Evolutionary conservation across 805 yeast species (phyloP).

Genomic region (Barnettozyma vustinii): DNA sequence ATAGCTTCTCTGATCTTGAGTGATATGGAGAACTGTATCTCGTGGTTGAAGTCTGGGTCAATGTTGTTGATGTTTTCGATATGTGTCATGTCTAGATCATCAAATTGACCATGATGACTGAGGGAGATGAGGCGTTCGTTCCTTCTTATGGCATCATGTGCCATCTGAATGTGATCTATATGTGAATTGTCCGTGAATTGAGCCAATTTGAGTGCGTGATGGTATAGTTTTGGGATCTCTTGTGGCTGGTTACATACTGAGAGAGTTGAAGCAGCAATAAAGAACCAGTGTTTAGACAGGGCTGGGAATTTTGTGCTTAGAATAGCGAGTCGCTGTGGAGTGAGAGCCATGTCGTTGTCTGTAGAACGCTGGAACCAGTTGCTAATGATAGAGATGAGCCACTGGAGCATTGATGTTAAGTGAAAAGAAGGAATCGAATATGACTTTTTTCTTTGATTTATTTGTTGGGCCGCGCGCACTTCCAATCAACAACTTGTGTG

Average conservation of each 20-base stretch:
- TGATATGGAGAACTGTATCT: conserved; percentile 32
- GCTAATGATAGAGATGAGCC: not conserved
- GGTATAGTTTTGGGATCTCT: conserved; percentile 70
- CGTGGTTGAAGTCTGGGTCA: conserved; percentile 2
- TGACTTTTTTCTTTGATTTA: not conserved
- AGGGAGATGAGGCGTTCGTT: conserved; percentile 14
- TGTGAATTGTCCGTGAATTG: conserved; percentile 10
- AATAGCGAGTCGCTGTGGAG: conserved; percentile 48
- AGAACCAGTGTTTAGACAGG: conserved; percentile 62
- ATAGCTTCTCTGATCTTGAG: conserved; percentile 69
- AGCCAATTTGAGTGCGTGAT: conserved; percentile 47
- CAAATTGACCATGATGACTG: conserved; percentile 3
- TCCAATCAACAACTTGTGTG: no score
- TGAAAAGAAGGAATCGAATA: not conserved
- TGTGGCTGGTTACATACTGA: conserved; percentile 79
- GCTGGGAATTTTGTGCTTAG: conserved; percentile 47
- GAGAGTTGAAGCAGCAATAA: conserved; percentile 74
- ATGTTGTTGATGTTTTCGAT: conserved; percentile 19
- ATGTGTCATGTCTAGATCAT: conserved; percentile 11
- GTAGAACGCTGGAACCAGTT: not conserved
- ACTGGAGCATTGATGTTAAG: not conserved
- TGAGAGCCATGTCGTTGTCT: conserved; percentile 29
- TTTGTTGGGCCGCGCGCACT: not conserved
- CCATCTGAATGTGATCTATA: conserved; percentile 5
- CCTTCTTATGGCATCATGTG: conserved; percentile 17